Evolutionary conservation across 2,329 filamentous ascomycete genomes (phyloP).

Genomic region (Trichophaea hybrida): DNA sequence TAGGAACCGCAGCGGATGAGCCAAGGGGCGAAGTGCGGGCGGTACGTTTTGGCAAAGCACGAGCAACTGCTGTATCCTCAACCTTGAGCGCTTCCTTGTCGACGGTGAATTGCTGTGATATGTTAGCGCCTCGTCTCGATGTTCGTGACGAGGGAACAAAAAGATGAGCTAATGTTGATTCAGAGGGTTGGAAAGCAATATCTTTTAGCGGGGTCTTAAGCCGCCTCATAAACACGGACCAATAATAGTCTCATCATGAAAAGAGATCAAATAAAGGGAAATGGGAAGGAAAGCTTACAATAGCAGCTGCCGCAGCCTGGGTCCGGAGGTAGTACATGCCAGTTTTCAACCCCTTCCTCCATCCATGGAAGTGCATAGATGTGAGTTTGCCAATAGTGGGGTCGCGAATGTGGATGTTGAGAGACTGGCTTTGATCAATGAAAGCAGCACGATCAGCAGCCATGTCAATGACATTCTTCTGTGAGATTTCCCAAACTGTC

Average conservation of each 20-base stretch:
- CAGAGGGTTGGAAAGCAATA: conserved; percentile 3
- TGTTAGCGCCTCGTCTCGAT: conserved; percentile 3
- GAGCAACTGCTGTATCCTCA: conserved; percentile 60
- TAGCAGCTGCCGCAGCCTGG: conserved; percentile 88
- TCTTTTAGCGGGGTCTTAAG: conserved; percentile 6
- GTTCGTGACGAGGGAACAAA: not conserved
- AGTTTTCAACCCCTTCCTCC: conserved; percentile 98
- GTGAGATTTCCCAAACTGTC: conserved; percentile 98
- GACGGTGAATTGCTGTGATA: conserved; percentile 71
- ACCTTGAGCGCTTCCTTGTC: conserved; percentile 91
- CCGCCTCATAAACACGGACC: conserved; percentile 6
- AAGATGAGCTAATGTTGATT: not conserved
- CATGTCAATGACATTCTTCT: conserved; percentile 93
- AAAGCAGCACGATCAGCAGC: conserved; percentile 94
- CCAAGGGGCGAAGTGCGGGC: conserved; percentile 28
- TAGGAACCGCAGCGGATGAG: conserved; percentile 9
- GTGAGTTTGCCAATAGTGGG: conserved; percentile 99
- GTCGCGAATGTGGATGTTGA: conserved; percentile 99
- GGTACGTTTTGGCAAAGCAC: conserved; percentile 35
- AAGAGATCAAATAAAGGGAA: not conserved
- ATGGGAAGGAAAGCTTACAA: conserved; percentile 32
- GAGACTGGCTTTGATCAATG: conserved; percentile 96
- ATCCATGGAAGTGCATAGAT: conserved; percentile 97
- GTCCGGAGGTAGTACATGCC: conserved; percentile 99
- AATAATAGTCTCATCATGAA: conserved; percentile 4